Percentiles rank a stretch among this genome's conserved stretches.
Conservation (phyloP, 805 yeast species). For the Schwanniomyces polymorphus region DNA sequence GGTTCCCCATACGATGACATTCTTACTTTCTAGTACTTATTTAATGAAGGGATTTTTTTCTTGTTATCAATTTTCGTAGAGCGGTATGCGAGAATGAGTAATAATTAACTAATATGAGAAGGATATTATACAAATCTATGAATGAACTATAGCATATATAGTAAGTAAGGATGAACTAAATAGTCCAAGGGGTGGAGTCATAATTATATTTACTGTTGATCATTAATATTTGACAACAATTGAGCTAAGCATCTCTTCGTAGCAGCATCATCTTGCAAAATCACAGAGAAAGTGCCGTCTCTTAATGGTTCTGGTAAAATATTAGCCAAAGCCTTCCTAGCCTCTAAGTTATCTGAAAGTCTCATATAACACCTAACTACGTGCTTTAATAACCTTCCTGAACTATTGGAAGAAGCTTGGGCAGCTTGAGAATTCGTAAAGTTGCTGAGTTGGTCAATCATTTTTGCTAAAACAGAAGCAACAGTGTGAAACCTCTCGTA, state of each 20-base stretch:
- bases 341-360: slow-evolving; percentile 85
- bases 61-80: background rate
- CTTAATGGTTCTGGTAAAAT: slow-evolving; percentile 85
- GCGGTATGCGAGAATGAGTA: background rate
- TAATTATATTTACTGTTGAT: slow-evolving; percentile 13
- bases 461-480: slow-evolving; percentile 77
- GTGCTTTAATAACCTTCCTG: slow-evolving; percentile 86
- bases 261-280: slow-evolving; percentile 81
- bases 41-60: background rate
- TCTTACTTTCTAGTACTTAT: background rate
- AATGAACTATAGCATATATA: background rate
- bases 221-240: slow-evolving; percentile 62
- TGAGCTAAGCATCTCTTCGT: slow-evolving; percentile 87
- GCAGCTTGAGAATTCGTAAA: slow-evolving; percentile 48
- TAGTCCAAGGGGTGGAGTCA: background rate
- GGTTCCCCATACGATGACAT: slow-evolving; percentile 6
- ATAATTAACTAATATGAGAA: background rate
- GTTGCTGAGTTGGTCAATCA: slow-evolving; percentile 76
- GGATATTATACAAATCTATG: background rate
- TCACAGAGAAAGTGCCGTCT: slow-evolving; percentile 79
- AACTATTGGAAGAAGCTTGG: slow-evolving; percentile 38
- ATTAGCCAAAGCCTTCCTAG: slow-evolving; percentile 80
- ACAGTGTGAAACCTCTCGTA: slow-evolving; percentile 94
- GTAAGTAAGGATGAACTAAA: background rate
- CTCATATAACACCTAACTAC: slow-evolving; percentile 93